A percentile compares a stretch with the other conserved stretches of the same genome.
phyloP scores from a whole-genome alignment of 2,329 filamentous ascomycete genomes.

The Xylaria sp. region DNA sequence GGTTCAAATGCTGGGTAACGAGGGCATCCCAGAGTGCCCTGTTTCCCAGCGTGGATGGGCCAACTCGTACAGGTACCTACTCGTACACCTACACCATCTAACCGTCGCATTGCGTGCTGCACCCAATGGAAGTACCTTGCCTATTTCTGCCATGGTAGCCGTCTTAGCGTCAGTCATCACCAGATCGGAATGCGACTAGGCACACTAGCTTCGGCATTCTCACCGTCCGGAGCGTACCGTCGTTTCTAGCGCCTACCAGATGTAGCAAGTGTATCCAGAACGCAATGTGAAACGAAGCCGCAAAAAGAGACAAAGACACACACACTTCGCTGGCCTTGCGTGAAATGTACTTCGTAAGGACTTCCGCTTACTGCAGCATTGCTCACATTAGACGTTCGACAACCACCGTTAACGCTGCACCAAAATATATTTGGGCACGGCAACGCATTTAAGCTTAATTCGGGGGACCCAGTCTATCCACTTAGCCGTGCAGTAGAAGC shows the following conservation, averaged over 20 bases:
- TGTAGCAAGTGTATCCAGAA: background rate
- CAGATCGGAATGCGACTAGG: background rate
- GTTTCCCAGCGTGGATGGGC: background rate
- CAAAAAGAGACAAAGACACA: no score
- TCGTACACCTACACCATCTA: background rate
- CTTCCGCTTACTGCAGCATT: no score
- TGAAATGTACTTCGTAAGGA: no score
- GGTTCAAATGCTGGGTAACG: no score
- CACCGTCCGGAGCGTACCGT: slow-evolving; percentile 1
- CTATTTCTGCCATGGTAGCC: background rate
- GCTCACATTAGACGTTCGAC: no score
- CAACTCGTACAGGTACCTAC: background rate
- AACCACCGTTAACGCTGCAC: no score
- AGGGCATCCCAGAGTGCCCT: background rate
- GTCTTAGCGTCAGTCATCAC: slow-evolving; percentile 3
- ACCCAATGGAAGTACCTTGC: background rate
- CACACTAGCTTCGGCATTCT: slow-evolving; percentile 7
- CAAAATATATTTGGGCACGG: no score
- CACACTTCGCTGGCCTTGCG: no score
- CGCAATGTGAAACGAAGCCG: background rate
- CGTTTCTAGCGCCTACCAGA: background rate
- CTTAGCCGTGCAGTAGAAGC: no score
- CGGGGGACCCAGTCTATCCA: no score
- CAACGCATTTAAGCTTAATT: no score
- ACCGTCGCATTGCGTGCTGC: background rate